phyloP scores from a whole-genome alignment of 192 early-diverging fungal genomes.

The Rhizophagus clarus region DNA sequence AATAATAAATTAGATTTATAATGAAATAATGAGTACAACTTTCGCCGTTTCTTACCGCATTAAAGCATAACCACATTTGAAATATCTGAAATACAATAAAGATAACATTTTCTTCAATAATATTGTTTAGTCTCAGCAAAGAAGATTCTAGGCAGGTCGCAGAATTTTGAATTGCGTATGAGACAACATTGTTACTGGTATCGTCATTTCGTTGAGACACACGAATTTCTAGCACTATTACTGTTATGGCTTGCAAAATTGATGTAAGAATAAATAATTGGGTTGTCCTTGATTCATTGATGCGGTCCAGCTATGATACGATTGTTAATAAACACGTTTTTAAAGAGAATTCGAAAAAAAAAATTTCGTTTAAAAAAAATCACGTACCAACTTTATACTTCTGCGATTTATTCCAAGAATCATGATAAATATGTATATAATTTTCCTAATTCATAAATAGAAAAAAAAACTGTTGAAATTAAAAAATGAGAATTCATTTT shows the following conservation, averaged over 20 bases:
- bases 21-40: not conserved
- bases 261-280: not conserved
- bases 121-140: not conserved
- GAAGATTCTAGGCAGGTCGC: not conserved
- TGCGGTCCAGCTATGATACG: not conserved
- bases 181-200: no score
- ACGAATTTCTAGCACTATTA: not conserved
- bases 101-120: constrained; percentile 17
- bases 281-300: not conserved
- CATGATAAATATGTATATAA: not conserved
- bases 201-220: not conserved
- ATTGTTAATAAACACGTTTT: not conserved
- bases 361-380: not conserved
- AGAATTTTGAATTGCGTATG: no score
- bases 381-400: not conserved
- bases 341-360: not conserved
- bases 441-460: no score
- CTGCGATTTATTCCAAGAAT: not conserved
- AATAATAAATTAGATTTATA: not conserved
- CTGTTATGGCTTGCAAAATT: not conserved
- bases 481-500: no score
- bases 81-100: constrained; percentile 21
- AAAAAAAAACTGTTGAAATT: no score
- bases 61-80: constrained; percentile 18
- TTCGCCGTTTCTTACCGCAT: constrained; percentile 1